These are phyloP conservation scores for Acacia concinna DNA, from an alignment of 331 rosid species.

Conservation along the genomic window DNA sequence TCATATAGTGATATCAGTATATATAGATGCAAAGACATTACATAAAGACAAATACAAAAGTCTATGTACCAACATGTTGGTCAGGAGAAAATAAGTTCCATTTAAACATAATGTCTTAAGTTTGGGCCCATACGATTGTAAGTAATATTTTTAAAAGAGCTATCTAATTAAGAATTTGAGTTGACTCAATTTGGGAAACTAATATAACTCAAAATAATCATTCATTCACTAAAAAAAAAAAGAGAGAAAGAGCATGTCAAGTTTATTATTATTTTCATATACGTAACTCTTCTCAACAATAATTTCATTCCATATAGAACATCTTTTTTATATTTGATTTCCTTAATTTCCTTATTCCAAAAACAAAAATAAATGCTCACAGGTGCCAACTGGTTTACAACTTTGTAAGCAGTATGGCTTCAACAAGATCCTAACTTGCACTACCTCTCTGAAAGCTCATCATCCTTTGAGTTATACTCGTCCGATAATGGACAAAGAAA, in stretches of 20 bases:
- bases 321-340: neutral
- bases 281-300: neutral
- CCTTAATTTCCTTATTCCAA: neutral
- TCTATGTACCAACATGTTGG: neutral
- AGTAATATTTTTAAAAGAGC: neutral
- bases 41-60: neutral
- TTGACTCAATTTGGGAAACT: no score
- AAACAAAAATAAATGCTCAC: neutral
- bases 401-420: neutral
- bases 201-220: no score
- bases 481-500: no score
- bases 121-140: no score
- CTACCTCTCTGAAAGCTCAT: neutral
- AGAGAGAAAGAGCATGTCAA: no score
- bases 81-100: neutral
- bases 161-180: neutral
- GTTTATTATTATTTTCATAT: no score
- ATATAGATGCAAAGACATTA: neutral
- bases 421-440: neutral
- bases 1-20: neutral
- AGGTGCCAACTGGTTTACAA: no score
- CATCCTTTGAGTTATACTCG: no score
- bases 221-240: neutral
- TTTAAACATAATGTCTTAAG: neutral
- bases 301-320: neutral